Evolutionary conservation across 2,329 filamentous ascomycete species (phyloP), one percentile per base, ranked within the genome.

Genomic region (Arachnopeziza araneosa): DNA sequence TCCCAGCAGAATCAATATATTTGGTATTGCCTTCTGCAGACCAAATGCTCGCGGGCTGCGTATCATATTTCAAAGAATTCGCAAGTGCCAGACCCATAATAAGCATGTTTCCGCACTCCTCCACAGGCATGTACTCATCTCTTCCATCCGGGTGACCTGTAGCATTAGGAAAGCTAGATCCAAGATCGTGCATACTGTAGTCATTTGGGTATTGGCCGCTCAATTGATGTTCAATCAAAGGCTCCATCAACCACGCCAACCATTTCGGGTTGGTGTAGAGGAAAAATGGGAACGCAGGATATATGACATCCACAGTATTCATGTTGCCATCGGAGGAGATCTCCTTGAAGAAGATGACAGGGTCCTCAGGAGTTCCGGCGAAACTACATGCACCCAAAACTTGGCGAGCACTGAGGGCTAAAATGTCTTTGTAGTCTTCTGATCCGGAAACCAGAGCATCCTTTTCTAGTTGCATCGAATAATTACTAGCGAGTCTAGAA

Each of bases 301-400:
- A 95, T 67, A 96, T 93, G 59, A 96, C 89, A 75, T 93, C 90
- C 12, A 95, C 88, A 0, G 90, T 95, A 71, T 95, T 90, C 73
- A 87, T 87, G 69, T 96, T 93, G 3, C 90, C 90, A 67, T 93
- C 89, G 1, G 88, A 92, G 1, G 89, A 91, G 59, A 95, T 93
- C 72, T 95, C 91, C 71, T 95, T 95, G 62, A 93, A 76, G 75
- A 95, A 95, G 23, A 95, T 73, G 50, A 93, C 80, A 0, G 89
- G 88, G 63, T 85, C 80, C 2, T 91, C 83, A 1, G 87, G 82
- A 22, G 89, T 89, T 51, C 89, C 84, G 7, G 88, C 82, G 75
- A 93, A 91, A 64, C 85, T 86, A 3, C 88, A 91, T 1, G 88
- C 90, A 7, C 90, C 91, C 70, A 95, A 80, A 17, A 91, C 88